Base-by-base conservation (phyloP, 2,329 filamentous ascomycete species). In the Paracorniculantispora psalliotae region DNA sequence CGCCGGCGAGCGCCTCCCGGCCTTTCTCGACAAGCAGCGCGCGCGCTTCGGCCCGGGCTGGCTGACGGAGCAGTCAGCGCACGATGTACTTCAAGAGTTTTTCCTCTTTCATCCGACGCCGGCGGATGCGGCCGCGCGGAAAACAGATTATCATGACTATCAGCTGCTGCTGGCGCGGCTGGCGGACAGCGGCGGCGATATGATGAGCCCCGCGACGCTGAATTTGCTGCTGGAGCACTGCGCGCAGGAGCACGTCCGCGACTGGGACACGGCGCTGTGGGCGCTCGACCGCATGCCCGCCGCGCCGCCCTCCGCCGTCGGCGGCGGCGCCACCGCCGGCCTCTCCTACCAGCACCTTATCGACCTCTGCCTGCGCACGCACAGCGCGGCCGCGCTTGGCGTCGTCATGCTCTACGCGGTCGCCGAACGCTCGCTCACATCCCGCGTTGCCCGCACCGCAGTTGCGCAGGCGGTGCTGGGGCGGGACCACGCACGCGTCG, bases 11-110 rank as follows among this genome's bases (percentile, higher is more conserved):
- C 65, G 66, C 39, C 63, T 77, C 0, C 62, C 69, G 2, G 57
- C 62, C 0, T 81, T 82, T 59, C 57, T 81, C 8, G 62, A 63
- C 10, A 68, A 72, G 35, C 77, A 80, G 63, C 64, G 71, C 5
- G 67, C 67, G 9, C 71, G 76, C 3, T 82, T 81, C 66, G 79
- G 79, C 4, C 62, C 68, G 1, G 68, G 68, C n/a, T 83, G 80
- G 80, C 67, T 78, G 37, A 73, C 71, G 5, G 64, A 62, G 23
- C 63, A 64, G 5, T 69, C 75, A 1, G 64, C 73, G 43, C 73
- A 76, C 63, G 65, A 64, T 35, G 73, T 79, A 25, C 61, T 81
- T n/a, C 67, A 72, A 3, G 75, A 79, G 47, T 71, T 79, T 25
- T 73, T 76, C 50, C 68, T 72, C 30, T 72, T 79, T 64, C 68